phyloP scores from a whole-genome alignment of 2,329 filamentous ascomycete genomes.

The Nemania bipapillata region DNA sequence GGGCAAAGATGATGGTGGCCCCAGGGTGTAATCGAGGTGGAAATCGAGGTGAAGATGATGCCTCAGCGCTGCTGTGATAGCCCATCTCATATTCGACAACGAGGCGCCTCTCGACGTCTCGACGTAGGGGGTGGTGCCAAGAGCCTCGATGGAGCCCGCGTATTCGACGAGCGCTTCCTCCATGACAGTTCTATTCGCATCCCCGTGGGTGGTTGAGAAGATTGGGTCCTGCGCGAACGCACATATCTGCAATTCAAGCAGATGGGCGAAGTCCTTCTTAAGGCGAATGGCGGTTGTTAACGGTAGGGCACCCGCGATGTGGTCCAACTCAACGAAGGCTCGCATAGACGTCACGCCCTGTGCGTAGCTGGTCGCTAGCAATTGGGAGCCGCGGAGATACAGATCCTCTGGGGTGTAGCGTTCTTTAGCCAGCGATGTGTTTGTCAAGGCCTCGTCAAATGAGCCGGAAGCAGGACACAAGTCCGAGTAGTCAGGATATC shows the following conservation, averaged over 20 bases:
- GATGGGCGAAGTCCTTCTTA: slow-evolving; percentile 63
- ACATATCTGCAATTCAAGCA: slow-evolving; percentile 72
- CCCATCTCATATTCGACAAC: slow-evolving; percentile 71
- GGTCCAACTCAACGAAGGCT: slow-evolving; percentile 77
- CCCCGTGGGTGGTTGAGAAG: slow-evolving; percentile 64
- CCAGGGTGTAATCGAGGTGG: slow-evolving; percentile 76
- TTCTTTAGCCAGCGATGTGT: slow-evolving; percentile 65
- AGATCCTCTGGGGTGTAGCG: slow-evolving; percentile 71
- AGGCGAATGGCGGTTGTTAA: slow-evolving; percentile 66
- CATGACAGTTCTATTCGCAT: slow-evolving; percentile 63
- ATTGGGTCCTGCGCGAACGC: slow-evolving; percentile 77
- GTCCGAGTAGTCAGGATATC: slow-evolving; percentile 67
- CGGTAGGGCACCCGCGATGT: slow-evolving; percentile 60
- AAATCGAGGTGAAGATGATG: slow-evolving; percentile 71
- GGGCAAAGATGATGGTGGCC: slow-evolving; percentile 50
- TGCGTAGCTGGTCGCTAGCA: slow-evolving; percentile 71
- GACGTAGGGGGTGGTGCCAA: slow-evolving; percentile 78
- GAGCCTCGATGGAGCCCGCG: slow-evolving; percentile 61
- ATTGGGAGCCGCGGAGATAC: slow-evolving; percentile 70
- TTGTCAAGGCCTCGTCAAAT: slow-evolving; percentile 72
- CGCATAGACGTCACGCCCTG: slow-evolving; percentile 75
- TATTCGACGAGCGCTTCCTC: slow-evolving; percentile 48
- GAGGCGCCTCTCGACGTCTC: slow-evolving; percentile 63
- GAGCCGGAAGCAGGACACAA: slow-evolving; percentile 69
- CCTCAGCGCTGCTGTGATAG: slow-evolving; percentile 64